Base-by-base conservation (phyloP, 23 red algal genomes). In the Gracilaria vermiculophylla region DNA sequence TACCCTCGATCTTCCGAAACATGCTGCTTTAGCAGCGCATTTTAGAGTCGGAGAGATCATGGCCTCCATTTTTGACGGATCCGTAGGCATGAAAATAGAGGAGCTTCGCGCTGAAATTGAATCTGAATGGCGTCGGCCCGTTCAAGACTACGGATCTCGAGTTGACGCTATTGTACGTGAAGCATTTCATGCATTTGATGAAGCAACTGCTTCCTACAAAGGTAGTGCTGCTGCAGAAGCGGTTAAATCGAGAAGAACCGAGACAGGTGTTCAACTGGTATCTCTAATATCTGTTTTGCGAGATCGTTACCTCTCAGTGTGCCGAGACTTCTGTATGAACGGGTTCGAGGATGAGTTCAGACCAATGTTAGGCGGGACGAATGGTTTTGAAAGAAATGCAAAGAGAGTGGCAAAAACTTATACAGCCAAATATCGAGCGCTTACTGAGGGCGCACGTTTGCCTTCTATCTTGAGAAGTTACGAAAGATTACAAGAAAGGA, bases 321-420 rank as follows among this genome's bases (percentile, higher is more conserved):
- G 78, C 52, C 81, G 83, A 3, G 91, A 94, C 20, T 79, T 78
- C 15, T 84, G 80, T 50, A 33, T 69, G 31, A 80, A 77, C 21
- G 69, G 75, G 2, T 96, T 96, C 79, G 95, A 98, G 42, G 92
- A 91, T 52, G 91, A 98, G 69, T 98, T 98, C 40, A 71, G 88
- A 44, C 71, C 90, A 1, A 91, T 98, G 85, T 72, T 98, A 10
- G 95, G 95, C 1, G 95, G 89, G 15, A 91, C 86, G 0, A 73
- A 83, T 23, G 86, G 78, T 10, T 96, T 91, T 75, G 94, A 78
- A 57, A 45, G 87, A 61, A 85, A 78, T 36, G 78, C 94, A 15
- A 70, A 55, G 35, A 53, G 87, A 54, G 41, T 91, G 54, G 87
- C 74, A n/a, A 91, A 91, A 23, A 31, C 76, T 69, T 91, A 31